Percentiles rank a stretch among this genome's conserved stretches.
Conservation (phyloP, 1,139 yeast genomes). For the Suhomyces anneliseae region DNA sequence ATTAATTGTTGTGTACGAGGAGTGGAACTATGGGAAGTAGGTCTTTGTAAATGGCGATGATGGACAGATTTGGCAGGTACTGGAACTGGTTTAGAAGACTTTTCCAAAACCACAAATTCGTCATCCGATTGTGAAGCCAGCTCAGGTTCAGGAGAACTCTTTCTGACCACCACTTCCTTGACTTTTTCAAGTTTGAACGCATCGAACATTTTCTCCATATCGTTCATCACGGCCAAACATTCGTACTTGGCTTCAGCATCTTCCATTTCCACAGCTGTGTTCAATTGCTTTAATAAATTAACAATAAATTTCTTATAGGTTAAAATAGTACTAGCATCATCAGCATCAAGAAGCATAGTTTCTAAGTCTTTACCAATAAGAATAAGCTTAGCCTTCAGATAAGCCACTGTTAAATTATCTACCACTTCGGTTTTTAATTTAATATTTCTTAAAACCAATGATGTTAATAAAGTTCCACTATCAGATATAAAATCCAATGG, state of each 20-base stretch:
- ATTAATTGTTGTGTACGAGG: slow-evolving; percentile 10
- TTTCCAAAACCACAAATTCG: background rate
- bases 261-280: slow-evolving; percentile 47
- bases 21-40: slow-evolving; percentile 7
- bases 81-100: background rate
- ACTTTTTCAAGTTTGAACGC: slow-evolving; percentile 41
- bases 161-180: slow-evolving; percentile 16
- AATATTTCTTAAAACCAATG: slow-evolving; percentile 49
- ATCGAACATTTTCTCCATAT: slow-evolving; percentile 64
- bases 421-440: slow-evolving; percentile 48
- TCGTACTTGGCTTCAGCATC: slow-evolving; percentile 55
- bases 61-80: background rate
- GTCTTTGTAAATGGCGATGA: background rate
- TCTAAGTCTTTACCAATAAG: slow-evolving; percentile 58
- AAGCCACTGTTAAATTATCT: slow-evolving; percentile 53
- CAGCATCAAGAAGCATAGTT: slow-evolving; percentile 27
- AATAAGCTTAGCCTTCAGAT: slow-evolving; percentile 56
- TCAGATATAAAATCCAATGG: slow-evolving; percentile 54
- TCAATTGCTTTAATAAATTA: slow-evolving; percentile 51
- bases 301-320: slow-evolving; percentile 54
- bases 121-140: background rate
- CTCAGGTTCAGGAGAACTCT: background rate
- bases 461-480: slow-evolving; percentile 57
- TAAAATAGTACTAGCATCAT: slow-evolving; percentile 34
- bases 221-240: slow-evolving; percentile 59